phyloP scores from a whole-genome alignment of 768 basidiomycete genomes.

The Hypholoma sublateritium region DNA sequence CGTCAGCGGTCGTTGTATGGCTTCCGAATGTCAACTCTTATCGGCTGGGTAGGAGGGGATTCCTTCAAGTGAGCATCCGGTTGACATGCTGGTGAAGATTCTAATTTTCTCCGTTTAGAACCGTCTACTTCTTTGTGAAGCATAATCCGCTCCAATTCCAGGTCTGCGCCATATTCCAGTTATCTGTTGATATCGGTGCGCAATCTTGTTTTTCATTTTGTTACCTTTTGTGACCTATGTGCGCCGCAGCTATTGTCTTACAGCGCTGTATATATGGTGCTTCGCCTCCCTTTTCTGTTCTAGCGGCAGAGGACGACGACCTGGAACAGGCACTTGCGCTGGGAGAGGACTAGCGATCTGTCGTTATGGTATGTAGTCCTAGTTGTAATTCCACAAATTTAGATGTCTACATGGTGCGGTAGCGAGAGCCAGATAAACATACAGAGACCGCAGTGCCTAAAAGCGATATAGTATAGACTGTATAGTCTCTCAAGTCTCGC shows the following conservation, averaged over 20 bases:
- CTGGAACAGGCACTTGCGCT: conserved; percentile 75
- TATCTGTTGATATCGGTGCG: conserved; percentile 77
- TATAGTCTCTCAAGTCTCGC: conserved; percentile 1
- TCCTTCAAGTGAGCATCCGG: conserved; percentile 66
- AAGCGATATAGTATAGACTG: conserved; percentile 1
- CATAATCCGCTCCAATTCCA: conserved; percentile 78
- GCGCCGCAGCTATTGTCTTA: conserved; percentile 53
- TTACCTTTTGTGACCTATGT: neutral
- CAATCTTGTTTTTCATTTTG: conserved; percentile 3
- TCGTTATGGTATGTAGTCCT: neutral
- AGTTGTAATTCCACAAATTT: neutral
- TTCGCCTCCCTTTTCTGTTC: conserved; percentile 51
- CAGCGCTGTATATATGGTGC: conserved; percentile 79
- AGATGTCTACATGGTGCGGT: no score
- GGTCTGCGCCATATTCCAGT: conserved; percentile 79
- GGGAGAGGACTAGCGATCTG: conserved; percentile 41
- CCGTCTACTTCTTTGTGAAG: conserved; percentile 78
- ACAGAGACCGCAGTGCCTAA: neutral
- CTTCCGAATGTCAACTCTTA: conserved; percentile 77
- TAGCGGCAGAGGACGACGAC: conserved; percentile 63
- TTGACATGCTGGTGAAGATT: neutral
- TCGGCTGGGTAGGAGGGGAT: conserved; percentile 86
- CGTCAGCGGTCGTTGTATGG: conserved; percentile 79
- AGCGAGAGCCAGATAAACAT: neutral
- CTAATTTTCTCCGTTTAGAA: conserved; percentile 39